Evolutionary conservation across 1,284 basidiomycete genomes (phyloP), one percentile per base, ranked within the genome.

Genomic region (Ceratobasidium sp.): DNA sequence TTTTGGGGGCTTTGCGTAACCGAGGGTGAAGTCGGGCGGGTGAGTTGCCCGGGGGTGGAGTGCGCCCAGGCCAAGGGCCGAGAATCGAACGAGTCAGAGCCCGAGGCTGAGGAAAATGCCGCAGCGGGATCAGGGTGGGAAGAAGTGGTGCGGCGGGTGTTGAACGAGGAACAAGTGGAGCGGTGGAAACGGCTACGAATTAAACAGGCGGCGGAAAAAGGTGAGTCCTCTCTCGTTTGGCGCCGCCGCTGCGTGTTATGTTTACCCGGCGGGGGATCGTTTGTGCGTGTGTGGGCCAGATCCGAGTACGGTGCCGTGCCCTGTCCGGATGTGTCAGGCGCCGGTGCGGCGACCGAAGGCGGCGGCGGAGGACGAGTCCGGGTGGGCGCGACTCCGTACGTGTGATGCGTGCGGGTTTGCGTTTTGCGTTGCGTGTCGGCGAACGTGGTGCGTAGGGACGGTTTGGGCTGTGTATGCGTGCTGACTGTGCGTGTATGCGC

Each of bases 131-230:
- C 65, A 7, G 65, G 54, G 47, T 67, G 65, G 56, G 66, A 71
- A 44, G 78, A 78, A 17, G 81, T 80, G 44, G 76, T 83, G 9
- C 77, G 78, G 7, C 82, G 88, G 29, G 87, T 93, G 0, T 88
- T 93, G 4, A 87, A 88, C 0, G 87, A 89, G 75, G 86, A 86
- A 29, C 86, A 90, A 76, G 80, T 92, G 22, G 81, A 83, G 71
- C 86, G 94, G 75, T 95, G 91, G 91, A 87, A 86, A 75, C 91
- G 91, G 90, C 82, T 95, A 44, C 84, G 86, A 73, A 87, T 88
- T 81, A 94, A 94, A 81, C 85, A 87, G 54, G 84, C 87, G 67
- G 79, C 91, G 2, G 93, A 95, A 79, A 87, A 85, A 84, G 92
- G 91, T 89, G 78, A 75, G 84, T 76, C 9, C 22, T 22, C 8